A percentile compares a stretch with the other conserved stretches of the same genome.
These are phyloP conservation scores for Ophiocordyceps camponoti-floridani DNA, from an alignment of 2,329 filamentous ascomycete species.

Conservation along the genomic window DNA sequence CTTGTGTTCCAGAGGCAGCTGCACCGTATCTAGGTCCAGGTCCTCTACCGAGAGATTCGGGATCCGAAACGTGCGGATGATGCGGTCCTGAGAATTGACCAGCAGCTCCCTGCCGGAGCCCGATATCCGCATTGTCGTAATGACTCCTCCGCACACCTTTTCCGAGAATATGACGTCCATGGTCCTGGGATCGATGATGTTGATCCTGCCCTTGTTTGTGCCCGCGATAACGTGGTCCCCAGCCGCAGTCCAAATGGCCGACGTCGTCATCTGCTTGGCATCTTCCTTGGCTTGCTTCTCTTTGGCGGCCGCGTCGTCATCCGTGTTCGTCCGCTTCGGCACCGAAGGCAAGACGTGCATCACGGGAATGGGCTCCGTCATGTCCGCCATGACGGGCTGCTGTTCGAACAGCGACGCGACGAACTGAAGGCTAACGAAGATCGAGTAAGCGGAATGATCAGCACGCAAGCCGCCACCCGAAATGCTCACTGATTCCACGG, in stretches of 20 bases:
- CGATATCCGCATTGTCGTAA: conserved; percentile 75
- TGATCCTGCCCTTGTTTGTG: conserved; percentile 90
- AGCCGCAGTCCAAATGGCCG: conserved; percentile 68
- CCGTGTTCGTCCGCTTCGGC: conserved; percentile 54
- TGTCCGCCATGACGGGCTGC: conserved; percentile 73
- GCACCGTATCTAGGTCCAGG: conserved; percentile 69
- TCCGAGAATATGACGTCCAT: conserved; percentile 76
- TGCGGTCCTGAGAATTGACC: conserved; percentile 84
- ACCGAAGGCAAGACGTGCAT: conserved; percentile 68
- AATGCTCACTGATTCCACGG: conserved; percentile 60
- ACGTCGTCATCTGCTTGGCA: conserved; percentile 86
- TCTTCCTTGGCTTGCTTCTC: conserved; percentile 86
- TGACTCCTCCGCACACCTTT: conserved; percentile 70
- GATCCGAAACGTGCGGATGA: conserved; percentile 81
- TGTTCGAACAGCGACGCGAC: conserved; percentile 90
- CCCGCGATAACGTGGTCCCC: conserved; percentile 83
- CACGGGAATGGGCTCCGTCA: conserved; percentile 48
- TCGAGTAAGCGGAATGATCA: conserved; percentile 5
- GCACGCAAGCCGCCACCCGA: not conserved
- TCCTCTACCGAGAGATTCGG: conserved; percentile 55
- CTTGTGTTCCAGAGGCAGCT: conserved; percentile 87
- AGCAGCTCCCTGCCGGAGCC: conserved; percentile 69
- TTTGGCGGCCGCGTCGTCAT: conserved; percentile 49
- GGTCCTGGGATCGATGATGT: conserved; percentile 75
- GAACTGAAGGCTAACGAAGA: conserved; percentile 54